Base-by-base conservation (phyloP, 495 filamentous ascomycete species). In the Aspergillus taichungensis region DNA sequence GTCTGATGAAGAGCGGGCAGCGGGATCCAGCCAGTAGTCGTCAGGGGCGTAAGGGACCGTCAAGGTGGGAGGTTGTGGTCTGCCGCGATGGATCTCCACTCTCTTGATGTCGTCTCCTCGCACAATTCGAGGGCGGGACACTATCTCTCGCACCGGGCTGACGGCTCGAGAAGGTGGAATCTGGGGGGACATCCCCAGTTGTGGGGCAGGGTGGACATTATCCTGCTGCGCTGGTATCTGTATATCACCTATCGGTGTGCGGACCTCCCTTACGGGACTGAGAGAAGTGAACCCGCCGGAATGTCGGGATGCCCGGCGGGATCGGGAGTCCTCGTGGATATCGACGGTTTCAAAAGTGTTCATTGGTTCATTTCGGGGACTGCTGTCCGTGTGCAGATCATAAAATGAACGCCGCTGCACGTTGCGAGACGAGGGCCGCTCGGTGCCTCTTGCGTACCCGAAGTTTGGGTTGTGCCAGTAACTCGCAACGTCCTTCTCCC, bases 61-160 rank as follows among this genome's bases (percentile, higher is more conserved):
- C n/a, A 55, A 46, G 24, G 53, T 55, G 27, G 51, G 54, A 7
- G 59, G 54, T 31, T 55, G 53, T 1, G 56, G 61, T 9, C 56
- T 59, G 29, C 63, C 59, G 24, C 51, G 56, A 24, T 61, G 57
- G 30, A 66, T 59, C 14, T 67, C 47, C 1, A 69, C 61, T 9
- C 59, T 53, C 40, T 59, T 66, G 36, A 69, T 69, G 36, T 69
- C 66, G 28, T 66, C 59, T 11, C 49, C 56, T 8, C 55, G 52
- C 14, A 67, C 54, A 29, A 67, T 58, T 8, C 64, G 64, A 6
- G 66, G 66, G 6, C 54, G 45, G 3, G 64, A 63, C 6, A 67
- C 47, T 6, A 66, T 57, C 34, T 69, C 64, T 14, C 52, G 48
- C 6, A 45, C 34, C 29, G 53, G 48, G 6, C 39, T 54, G 8